Base-by-base conservation (phyloP, 2,329 filamentous ascomycete genomes). In the Phialocephala subalpina region DNA sequence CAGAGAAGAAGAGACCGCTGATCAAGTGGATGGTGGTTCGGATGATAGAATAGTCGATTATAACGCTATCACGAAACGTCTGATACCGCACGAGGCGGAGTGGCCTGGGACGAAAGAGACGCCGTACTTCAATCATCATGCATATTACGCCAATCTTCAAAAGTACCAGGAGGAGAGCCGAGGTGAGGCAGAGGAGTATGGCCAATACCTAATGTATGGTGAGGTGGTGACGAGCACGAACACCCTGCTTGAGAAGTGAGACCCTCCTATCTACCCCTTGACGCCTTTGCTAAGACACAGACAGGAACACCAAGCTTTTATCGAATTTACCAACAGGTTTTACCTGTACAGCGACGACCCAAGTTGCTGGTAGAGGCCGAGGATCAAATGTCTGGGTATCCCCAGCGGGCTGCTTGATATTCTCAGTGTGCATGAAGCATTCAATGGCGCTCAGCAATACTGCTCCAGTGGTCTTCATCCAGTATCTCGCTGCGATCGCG, bases 311-410 rank as follows among this genome's bases (percentile, higher is more conserved):
- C 0, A 88, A 88, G 35, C 82, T 97, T 27, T 87, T 97, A 40
- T 86, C 90, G 5, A 87, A 85, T 53, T 84, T 98, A 0, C 93
- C 94, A 0, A 89, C 87, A 0, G 96, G 96, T n/a, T 94, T 97
- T 76, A 97, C 94, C 0, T 84, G 93, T 12, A 91, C 92, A 0
- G 95, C 96, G 0, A 96, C 94, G 0, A 93, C 91, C 0, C 95
- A 98, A 78, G 84, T 97, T 7, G 92, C 94, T 0, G 96, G 91
- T 8, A 89, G 96, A 42, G 96, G 96, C 8, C 90, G 96, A 11
- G 96, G 96, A 3, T 90, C 86, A 36, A 99, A 99, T 73, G 92
- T 97, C 66, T 99, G 96, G 96, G 89, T 99, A 4, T 93, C 94
- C 0, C 96, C 96, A 0, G 87, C 92, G 0, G 96, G 96, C 0